Conservation (phyloP, 2,329 filamentous ascomycete species). For the Tolypocladium paradoxum region DNA sequence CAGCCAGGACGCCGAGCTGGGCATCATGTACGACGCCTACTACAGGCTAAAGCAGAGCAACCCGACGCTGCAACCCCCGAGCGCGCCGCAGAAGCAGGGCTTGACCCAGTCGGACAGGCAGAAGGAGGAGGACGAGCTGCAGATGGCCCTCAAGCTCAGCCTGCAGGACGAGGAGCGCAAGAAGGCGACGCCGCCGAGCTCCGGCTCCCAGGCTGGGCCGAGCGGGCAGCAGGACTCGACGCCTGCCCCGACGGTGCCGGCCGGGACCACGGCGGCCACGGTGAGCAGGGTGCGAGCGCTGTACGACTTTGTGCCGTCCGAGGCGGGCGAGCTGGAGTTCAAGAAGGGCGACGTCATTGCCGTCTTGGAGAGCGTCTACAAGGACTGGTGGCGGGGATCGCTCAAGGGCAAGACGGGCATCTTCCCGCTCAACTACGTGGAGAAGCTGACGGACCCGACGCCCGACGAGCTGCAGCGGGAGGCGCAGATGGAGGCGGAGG, state of each 20-base stretch:
- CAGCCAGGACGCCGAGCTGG: conserved; percentile 74
- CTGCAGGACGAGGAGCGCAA: conserved; percentile 74
- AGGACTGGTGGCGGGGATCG: conserved; percentile 99
- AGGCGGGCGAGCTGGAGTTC: conserved; percentile 90
- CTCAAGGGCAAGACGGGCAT: conserved; percentile 92
- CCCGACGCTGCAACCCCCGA: conserved; percentile 81
- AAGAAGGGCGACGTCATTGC: conserved; percentile 96
- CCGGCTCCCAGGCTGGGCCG: conserved; percentile 20
- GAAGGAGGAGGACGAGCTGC: conserved; percentile 94
- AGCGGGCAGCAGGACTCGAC: conserved; percentile 30
- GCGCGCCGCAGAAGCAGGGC: conserved; percentile 83
- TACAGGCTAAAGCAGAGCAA: conserved; percentile 74
- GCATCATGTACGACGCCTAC: conserved; percentile 96
- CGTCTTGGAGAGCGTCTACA: conserved; percentile 94
- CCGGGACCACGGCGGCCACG: conserved; percentile 89
- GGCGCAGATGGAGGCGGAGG: conserved; percentile 81
- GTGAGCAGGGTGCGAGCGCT: conserved; percentile 89
- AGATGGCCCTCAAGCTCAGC: conserved; percentile 88
- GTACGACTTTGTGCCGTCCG: conserved; percentile 90
- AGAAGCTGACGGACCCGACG: conserved; percentile 92
- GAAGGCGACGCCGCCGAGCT: conserved; percentile 29
- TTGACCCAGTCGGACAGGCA: conserved; percentile 83
- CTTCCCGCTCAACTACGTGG: conserved; percentile 96
- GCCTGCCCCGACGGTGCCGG: conserved; percentile 47
- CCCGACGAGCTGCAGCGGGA: conserved; percentile 89